Evolutionary conservation across 2,329 filamentous ascomycete genomes (phyloP).

Genomic region (Cercospora citrullina): DNA sequence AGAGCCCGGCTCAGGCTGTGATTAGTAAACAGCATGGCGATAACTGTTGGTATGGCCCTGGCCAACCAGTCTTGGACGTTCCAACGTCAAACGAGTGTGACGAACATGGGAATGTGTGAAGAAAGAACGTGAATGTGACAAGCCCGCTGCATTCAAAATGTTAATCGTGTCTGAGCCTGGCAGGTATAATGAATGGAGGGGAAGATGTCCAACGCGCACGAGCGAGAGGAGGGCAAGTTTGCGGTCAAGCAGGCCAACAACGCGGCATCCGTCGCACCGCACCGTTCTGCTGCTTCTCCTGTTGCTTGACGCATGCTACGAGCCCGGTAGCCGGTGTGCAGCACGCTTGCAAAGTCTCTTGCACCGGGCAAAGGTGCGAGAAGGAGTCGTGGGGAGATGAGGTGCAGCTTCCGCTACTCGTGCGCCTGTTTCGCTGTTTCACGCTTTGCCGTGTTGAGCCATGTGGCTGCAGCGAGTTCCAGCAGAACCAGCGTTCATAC

Average conservation of each 20-base stretch:
- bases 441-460: slow-evolving; percentile 10
- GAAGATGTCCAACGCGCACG: not conserved
- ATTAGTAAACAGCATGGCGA: slow-evolving; percentile 18
- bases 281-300: not conserved
- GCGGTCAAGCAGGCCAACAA: not conserved
- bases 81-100: slow-evolving; percentile 9
- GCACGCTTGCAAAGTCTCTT: slow-evolving; percentile 1
- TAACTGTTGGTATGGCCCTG: not conserved
- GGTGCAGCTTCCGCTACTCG: not conserved
- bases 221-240: not conserved
- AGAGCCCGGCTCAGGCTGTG: slow-evolving; percentile 18
- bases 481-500: not conserved
- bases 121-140: slow-evolving; percentile 6
- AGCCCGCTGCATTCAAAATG: not conserved
- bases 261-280: not conserved
- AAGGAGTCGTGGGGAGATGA: slow-evolving; percentile 12
- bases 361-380: not conserved
- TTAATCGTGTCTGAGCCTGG: not conserved
- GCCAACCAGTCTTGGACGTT: slow-evolving; percentile 1
- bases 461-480: not conserved
- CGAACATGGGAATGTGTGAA: slow-evolving; percentile 8
- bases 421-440: slow-evolving; percentile 7
- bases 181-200: not conserved
- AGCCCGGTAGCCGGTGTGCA: not conserved
- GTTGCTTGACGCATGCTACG: not conserved